Evolutionary conservation across 2,329 filamentous ascomycete species (phyloP), one percentile per base, ranked within the genome.

Genomic region (Sarocladiaceae sp.): DNA sequence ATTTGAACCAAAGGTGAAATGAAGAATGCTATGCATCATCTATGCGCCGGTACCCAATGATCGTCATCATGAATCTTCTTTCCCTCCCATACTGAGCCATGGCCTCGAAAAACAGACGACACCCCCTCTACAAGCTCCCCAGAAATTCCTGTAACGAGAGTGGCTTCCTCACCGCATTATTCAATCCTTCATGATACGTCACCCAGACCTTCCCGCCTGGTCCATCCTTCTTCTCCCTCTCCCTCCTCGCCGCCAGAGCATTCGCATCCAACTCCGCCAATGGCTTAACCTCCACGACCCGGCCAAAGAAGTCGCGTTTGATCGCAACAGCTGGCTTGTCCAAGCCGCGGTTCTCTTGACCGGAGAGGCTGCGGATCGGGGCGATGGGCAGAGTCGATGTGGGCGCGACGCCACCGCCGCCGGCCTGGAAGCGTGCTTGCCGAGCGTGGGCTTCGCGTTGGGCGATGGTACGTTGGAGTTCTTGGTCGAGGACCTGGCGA

Each of bases 101-200:
- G 5, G 2, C 9, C 6, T 29, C 44, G 3, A n/a, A 0, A 11
- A n/a, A n/a, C 15, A 16, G 15, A n/a, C 19, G 12, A 3, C 41
- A 31, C 12, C 20, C 19, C 20, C 35, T 16, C 24, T 63, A 85
- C 47, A 89, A 57, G 3, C 78, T 82, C 45, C 70, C 73, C 71
- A 95, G 66, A 55, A 96, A 76, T 62, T 95, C 90, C 49, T 78
- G 74, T 60, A 95, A 61, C 7, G 85, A 85, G 49, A 96, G 81
- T 2, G 88, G 87, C 62, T 95, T 95, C 61, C 85, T 76, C 48
- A 96, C 90, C 10, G 90, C 90, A 72, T 96, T 95, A 45, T 88
- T 93, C 59, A 88, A 82, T 0, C 90, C 90, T 66, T 96, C 90
- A 56, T 95, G 82, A 62, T 82, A 96, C 50, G 80, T 91, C 33